Evolutionary conservation across 2,329 filamentous ascomycete species (phyloP).

Genomic region (Aspergillaceae sp.): DNA sequence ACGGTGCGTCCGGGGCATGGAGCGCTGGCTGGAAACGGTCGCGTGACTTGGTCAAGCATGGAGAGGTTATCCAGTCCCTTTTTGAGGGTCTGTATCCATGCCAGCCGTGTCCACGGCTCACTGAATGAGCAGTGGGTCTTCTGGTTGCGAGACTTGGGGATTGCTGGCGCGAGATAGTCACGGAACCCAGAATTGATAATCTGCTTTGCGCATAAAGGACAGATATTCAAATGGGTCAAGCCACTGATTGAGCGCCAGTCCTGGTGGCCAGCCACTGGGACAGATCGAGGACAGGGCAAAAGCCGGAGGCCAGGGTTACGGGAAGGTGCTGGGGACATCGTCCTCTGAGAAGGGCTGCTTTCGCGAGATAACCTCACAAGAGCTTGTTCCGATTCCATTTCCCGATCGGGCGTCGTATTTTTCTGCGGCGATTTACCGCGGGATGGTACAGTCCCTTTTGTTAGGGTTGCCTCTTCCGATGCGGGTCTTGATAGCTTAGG

Average conservation of each 20-base stretch:
- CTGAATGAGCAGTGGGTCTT: conserved; percentile 71
- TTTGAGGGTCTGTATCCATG: conserved; percentile 71
- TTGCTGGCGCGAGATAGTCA: conserved; percentile 55
- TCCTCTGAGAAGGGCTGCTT: not conserved
- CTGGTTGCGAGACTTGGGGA: conserved; percentile 48
- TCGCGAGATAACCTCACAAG: not conserved
- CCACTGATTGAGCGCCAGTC: conserved; percentile 76
- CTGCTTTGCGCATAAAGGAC: conserved; percentile 66
- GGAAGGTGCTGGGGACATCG: conserved; percentile 5
- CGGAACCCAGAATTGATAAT: conserved; percentile 65
- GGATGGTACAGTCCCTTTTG: not conserved
- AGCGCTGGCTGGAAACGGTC: conserved; percentile 48
- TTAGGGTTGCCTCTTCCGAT: not conserved
- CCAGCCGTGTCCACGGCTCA: conserved; percentile 72
- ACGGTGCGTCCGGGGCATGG: conserved; percentile 51
- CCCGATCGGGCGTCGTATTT: not conserved
- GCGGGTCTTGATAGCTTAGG: not conserved
- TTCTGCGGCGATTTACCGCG: not conserved
- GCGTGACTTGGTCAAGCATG: conserved; percentile 61
- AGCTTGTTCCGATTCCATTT: not conserved
- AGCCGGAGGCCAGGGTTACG: conserved; percentile 32
- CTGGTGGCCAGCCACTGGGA: conserved; percentile 53
- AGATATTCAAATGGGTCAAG: conserved; percentile 67
- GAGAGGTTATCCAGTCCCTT: conserved; percentile 57
- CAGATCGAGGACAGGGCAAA: conserved; percentile 60